Conservation (phyloP, 192 early-diverging fungal genomes). For the Coemansia sp. region DNA sequence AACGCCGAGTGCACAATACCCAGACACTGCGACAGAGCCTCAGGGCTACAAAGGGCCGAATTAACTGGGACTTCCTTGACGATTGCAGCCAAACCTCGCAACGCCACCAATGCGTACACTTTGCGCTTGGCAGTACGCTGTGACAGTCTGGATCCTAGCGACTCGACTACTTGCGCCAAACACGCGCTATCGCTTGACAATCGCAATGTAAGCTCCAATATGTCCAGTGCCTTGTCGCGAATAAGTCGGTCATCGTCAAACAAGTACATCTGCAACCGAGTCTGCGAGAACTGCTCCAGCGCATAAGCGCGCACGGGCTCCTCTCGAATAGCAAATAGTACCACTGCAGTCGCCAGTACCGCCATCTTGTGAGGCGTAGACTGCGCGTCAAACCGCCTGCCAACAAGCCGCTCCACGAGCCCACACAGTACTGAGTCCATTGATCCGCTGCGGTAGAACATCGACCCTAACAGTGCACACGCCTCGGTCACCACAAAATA, state of each 20-base stretch:
- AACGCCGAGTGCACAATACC: constrained; percentile 6
- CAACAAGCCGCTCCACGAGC: constrained; percentile 18
- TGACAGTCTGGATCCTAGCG: not conserved
- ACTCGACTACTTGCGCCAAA: not conserved
- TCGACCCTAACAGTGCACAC: constrained; percentile 20
- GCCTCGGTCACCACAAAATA: constrained; percentile 49
- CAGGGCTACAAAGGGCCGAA: not conserved
- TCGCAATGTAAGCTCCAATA: constrained; percentile 30
- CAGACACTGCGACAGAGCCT: not conserved
- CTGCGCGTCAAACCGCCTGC: constrained; percentile 15
- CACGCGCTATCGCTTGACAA: not conserved
- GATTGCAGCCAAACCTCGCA: constrained; percentile 33
- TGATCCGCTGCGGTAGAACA: constrained; percentile 14
- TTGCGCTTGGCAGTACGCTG: not conserved
- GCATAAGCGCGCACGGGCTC: constrained; percentile 6
- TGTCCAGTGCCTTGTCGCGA: constrained; percentile 50
- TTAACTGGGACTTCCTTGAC: constrained; percentile 24
- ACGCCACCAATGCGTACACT: constrained; percentile 10
- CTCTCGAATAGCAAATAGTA: constrained; percentile 2
- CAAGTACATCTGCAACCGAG: constrained; percentile 22
- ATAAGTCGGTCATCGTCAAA: constrained; percentile 36
- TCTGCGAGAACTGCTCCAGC: constrained; percentile 2
- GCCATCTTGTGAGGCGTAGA: constrained; percentile 22
- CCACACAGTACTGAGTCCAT: constrained; percentile 17
- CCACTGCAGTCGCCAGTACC: constrained; percentile 10